Evolutionary conservation across 108 stramenopile species (phyloP), one percentile per base, ranked within the genome.

Genomic region (Bacterosira constricta): DNA sequence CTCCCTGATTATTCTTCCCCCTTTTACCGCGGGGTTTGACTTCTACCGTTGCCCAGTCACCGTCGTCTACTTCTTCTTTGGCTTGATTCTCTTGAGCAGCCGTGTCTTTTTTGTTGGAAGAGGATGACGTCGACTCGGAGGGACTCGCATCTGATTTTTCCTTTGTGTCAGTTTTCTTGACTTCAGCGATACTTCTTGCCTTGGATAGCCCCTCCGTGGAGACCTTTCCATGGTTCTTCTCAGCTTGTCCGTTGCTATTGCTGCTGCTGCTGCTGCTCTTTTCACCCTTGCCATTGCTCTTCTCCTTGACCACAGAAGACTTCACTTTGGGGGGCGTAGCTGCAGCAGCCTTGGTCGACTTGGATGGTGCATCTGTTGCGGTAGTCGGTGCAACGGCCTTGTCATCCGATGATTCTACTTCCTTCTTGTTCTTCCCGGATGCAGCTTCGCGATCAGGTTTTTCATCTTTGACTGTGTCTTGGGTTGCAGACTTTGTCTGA

Each of bases 31-130:
- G 73, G 30, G 73, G 42, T 38, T 83, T 68, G 3, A 72, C 63
- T 79, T 82, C 85, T 13, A 89, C 88, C n/a, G 88, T 89, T 73
- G 86, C 88, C 88, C 88, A 89, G 20, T 63, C 63, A 26, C 82
- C 82, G n/a, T 77, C 81, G 46, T 87, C 69, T n/a, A n/a, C n/a
- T 32, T 75, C 71, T 15, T 74, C 75, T 23, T 69, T 64, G 18
- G 41, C 10, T 23, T 37, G 27, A 41, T 55, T 58, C 3, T 47
- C 64, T 32, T 59, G 46, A 17, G 38, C 36, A 66, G 34, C 17
- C 15, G 13, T 12, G 52, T 36, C 55, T 18, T 3, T 56, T 17
- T 56, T 36, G 55, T 32, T 56, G 55, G 55, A 15, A 32, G 55
- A 32, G 15, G 55, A 56, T 18, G 21, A 21, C 15, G 32, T 32